Conservation (phyloP, 2,329 filamentous ascomycete species). For the Colletotrichum lindemuthianum region DNA sequence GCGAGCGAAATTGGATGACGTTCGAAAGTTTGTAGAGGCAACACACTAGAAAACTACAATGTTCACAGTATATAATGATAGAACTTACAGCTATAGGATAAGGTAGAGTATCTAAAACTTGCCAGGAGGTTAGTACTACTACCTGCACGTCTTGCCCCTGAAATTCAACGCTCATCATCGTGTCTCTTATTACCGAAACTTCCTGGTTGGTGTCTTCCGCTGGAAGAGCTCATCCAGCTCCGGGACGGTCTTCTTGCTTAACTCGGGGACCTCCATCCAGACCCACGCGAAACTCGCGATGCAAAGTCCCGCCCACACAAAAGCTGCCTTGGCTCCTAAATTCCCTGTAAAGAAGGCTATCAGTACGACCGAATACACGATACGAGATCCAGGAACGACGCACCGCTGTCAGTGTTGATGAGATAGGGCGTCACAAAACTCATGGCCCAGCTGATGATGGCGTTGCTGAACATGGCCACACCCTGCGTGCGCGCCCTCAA, state of each 20-base stretch:
- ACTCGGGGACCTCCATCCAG: neutral
- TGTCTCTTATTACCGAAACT: neutral
- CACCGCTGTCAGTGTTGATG: constrained; percentile 34
- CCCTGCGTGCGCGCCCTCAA: constrained; percentile 35
- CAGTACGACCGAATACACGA: neutral
- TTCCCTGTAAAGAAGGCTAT: neutral
- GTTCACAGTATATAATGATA: too few relatives aligned
- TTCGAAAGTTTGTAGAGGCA: too few relatives aligned
- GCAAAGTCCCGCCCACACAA: neutral
- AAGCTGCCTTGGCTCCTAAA: constrained; percentile 3
- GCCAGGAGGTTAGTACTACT: too few relatives aligned
- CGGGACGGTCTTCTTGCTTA: neutral
- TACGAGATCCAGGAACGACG: neutral
- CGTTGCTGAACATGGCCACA: constrained; percentile 32
- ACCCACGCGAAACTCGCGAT: neutral
- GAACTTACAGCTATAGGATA: too few relatives aligned
- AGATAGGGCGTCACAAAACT: constrained; percentile 33
- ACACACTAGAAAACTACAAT: too few relatives aligned
- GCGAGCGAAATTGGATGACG: too few relatives aligned
- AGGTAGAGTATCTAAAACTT: too few relatives aligned
- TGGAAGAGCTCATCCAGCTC: neutral
- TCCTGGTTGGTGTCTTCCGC: neutral
- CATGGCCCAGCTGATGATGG: constrained; percentile 35
- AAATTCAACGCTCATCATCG: too few relatives aligned
- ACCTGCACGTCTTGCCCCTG: too few relatives aligned